Evolutionary conservation across 2,329 filamentous ascomycete species (phyloP).

Genomic region (Pyricularia pennisetigena): DNA sequence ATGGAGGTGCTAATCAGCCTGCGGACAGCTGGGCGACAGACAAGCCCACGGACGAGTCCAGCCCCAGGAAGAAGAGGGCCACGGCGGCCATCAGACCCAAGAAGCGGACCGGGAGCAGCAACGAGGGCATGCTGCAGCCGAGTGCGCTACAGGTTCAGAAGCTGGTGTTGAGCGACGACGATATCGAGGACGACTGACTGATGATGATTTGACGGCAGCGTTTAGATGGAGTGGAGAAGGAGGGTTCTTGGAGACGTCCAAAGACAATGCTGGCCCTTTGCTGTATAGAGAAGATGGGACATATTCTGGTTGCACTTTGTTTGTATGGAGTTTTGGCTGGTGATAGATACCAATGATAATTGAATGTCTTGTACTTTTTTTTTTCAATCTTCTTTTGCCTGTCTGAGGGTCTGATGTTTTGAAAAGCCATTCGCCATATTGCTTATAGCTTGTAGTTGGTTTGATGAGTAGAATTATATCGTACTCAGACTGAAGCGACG

Average conservation of each 20-base stretch:
- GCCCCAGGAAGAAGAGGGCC: constrained; percentile 34
- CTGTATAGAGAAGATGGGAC: background rate
- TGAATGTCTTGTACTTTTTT: background rate
- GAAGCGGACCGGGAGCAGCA: constrained; percentile 15
- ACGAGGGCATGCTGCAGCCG: constrained; percentile 15
- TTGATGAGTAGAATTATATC: no score
- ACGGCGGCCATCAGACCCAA: constrained; percentile 1
- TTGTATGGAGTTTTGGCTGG: background rate
- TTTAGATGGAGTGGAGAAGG: background rate
- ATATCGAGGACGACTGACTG: constrained; percentile 59
- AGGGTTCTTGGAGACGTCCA: background rate
- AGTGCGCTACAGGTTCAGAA: constrained; percentile 46
- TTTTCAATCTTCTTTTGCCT: background rate
- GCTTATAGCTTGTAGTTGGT: background rate
- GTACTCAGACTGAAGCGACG: no score
- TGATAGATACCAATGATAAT: background rate
- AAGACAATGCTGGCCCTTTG: background rate
- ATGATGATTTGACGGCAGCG: background rate
- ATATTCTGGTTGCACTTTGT: background rate
- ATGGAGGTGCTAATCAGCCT: constrained; percentile 3
- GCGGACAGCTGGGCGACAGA: constrained; percentile 53
- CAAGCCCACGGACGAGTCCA: constrained; percentile 43
- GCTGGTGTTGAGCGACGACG: constrained; percentile 69
- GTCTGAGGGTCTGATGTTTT: background rate
- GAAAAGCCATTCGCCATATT: no score